Evolutionary conservation across 768 basidiomycete species (phyloP), one percentile per base, ranked within the genome.

Genomic region (Strobilomyces dryophilus): DNA sequence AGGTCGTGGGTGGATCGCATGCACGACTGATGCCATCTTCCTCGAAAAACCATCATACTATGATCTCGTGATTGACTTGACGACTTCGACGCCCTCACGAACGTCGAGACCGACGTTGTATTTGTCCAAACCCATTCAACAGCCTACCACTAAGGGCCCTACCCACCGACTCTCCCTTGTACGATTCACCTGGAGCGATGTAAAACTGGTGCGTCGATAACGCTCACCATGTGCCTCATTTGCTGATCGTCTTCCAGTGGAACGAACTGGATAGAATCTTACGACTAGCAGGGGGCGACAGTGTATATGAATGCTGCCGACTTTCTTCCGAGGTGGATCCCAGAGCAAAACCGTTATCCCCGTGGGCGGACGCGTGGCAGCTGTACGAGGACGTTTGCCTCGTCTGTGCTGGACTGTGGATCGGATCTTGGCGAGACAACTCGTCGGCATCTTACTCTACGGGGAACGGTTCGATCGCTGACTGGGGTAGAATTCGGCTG

Each of bases 361-460:
- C 75, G 3, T 89, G 87, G 86, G 77, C 82, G 14, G 90, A 91
- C 56, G 79, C 80, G 8, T 91, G 89, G 88, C 79, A 81, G 24
- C 74, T 92, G 12, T 93, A 92, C 60, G 90, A 93, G 69, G 91
- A 92, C 54, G 85, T 87, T 20, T 92, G 91, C 56, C 73, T 91
- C 37, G 74, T 90, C 42, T 92, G 90, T 61, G 90, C 89, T 0
- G 82, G 87, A 3, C 75, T 90, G n/a, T 92, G 88, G 89, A 79
- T 85, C 61, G 86, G 88, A 14, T 75, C 78, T 4, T 87, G 78
- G 71, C 75, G 84, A 27, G 72, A 73, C 32, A 76, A 79, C 51
- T 76, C 80, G 0, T 57, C 68, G 1, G 61, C 69, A 47, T 76
- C 79, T 2, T 83, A 81, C 57, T 77, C 80, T 2, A 76, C 77